Base-by-base conservation (phyloP, 768 basidiomycete genomes). In the Cyathus striatus region DNA sequence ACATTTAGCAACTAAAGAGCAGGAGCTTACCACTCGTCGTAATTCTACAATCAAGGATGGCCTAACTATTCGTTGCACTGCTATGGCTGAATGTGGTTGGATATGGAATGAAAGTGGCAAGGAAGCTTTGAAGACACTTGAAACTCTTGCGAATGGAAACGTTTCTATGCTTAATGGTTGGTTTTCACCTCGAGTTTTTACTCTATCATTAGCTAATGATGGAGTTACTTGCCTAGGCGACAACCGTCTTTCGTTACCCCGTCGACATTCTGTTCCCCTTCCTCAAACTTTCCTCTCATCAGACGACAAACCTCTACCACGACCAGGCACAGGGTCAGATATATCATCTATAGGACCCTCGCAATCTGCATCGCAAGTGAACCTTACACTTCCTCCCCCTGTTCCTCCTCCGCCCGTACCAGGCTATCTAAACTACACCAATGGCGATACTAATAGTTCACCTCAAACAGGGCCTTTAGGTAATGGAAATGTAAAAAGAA, bases 281-380 rank as follows among this genome's bases (percentile, higher is more conserved):
- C 41, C 25, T 27, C 13, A 24, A 42, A 26, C 41, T 14, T 17
- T 17, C 41, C 16, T 42, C 39, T 23, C 12, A 10, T 9, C 39
- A 21, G 21, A 23, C 35, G 27, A 32, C 37, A 40, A 41, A 22
- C 40, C 20, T 17, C 45, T 43, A 18, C 37, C n/a, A 34, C 23
- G 17, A 18, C 21, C 22, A 38, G 47, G 63, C 27, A 61, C 59
- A 6, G 62, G 65, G 3, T 79, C 80, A 42, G 78, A 81, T 56
- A 56, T 74, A 12, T 79, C 78, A n/a, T 85, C 83, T 1, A 64
- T 86, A 48, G 75, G 79, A 0, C 85, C 84, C n/a, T 87, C 85
- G 5, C 86, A 86, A 48, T 86, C 83, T 2, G 82, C 82, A 2
- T 87, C 86, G 14, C 83, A 88, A 60, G 67, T 73, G 39, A 62